Evolutionary conservation across 495 filamentous ascomycete genomes (phyloP).

Genomic region (Tuber microsphaerosporum): DNA sequence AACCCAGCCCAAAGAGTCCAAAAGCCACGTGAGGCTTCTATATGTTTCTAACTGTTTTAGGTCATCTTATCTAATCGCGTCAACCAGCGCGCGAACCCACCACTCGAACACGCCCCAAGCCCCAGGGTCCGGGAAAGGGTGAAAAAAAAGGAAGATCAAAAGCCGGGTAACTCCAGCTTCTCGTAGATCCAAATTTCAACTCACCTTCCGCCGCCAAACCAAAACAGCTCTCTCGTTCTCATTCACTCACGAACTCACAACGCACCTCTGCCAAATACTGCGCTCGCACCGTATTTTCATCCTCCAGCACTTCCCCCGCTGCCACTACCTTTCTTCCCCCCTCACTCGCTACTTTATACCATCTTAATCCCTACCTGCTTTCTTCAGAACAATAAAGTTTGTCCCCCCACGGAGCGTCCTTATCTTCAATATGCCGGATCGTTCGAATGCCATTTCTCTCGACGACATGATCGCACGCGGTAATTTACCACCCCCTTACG

Average conservation of each 20-base stretch:
- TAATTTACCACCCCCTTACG: neutral
- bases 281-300: neutral
- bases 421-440: neutral
- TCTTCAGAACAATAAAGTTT: neutral
- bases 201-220: neutral
- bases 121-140: neutral
- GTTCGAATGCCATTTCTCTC: neutral
- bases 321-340: neutral
- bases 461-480: slow-evolving; percentile 3
- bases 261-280: neutral
- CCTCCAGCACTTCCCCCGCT: neutral
- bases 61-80: neutral
- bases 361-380: neutral
- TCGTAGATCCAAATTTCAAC: neutral
- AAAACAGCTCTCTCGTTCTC: neutral
- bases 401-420: neutral
- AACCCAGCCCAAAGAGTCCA: neutral
- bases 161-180: neutral
- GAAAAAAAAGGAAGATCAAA: neutral
- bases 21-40: neutral
- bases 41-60: neutral
- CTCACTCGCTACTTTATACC: neutral
- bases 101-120: neutral
- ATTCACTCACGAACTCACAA: neutral
- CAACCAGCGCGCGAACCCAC: neutral